A percentile compares a stretch with the other conserved stretches of the same genome.
Evolutionary conservation across 2,329 filamentous ascomycete species (phyloP).

Genomic region (Podosphaera fusca): DNA sequence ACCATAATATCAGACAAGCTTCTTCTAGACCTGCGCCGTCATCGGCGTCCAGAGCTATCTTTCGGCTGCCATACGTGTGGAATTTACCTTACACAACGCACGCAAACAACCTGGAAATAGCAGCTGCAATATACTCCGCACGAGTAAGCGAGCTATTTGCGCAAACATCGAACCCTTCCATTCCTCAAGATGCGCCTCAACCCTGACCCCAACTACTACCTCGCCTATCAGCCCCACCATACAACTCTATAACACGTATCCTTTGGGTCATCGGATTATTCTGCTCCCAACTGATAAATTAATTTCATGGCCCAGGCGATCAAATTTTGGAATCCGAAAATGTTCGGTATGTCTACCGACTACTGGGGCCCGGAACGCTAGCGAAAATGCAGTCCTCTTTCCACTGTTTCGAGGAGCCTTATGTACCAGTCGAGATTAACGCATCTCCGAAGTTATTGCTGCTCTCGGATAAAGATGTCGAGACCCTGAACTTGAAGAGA

Average conservation of each 20-base stretch:
- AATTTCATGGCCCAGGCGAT: background rate
- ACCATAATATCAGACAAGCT: too few species aligned
- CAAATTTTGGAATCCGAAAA: background rate
- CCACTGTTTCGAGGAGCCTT: background rate
- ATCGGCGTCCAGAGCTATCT: too few species aligned
- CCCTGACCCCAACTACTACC: background rate
- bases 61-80: background rate
- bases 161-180: background rate
- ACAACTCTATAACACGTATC: background rate
- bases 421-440: background rate
- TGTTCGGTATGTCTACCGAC: background rate
- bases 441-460: too few species aligned
- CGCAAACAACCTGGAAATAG: background rate
- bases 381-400: background rate
- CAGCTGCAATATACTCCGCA: background rate
- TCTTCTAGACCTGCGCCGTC: too few species aligned
- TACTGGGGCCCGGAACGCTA: background rate
- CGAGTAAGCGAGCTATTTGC: background rate
- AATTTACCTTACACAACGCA: background rate
- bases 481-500: too few species aligned
- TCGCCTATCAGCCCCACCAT: background rate
- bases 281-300: background rate
- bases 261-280: background rate
- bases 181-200: too few species aligned
- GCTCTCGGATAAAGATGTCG: too few species aligned